Evolutionary conservation across 2,329 filamentous ascomycete species (phyloP).

Genomic region (Sarocladium brachiariae): DNA sequence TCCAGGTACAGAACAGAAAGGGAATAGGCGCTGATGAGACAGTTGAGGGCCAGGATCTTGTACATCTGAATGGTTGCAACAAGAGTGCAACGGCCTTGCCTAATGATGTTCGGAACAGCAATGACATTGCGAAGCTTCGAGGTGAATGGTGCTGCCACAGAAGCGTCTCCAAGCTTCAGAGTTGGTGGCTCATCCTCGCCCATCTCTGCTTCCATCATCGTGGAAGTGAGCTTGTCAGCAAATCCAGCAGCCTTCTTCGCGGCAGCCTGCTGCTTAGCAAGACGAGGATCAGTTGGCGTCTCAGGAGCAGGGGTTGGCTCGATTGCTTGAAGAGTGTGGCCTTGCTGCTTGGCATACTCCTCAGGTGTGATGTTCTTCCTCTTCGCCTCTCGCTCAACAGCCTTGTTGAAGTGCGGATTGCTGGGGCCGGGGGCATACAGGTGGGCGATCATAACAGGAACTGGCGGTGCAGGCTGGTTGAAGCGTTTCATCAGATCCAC

Average conservation of each 20-base stretch:
- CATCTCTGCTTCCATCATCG: constrained; percentile 85
- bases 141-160: constrained; percentile 93
- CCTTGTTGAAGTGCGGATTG: constrained; percentile 93
- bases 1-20: constrained; percentile 93
- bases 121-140: constrained; percentile 96
- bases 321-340: constrained; percentile 53
- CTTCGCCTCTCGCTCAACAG: constrained; percentile 77
- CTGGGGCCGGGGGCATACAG: constrained; percentile 83
- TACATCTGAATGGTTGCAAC: constrained; percentile 99
- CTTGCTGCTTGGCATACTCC: constrained; percentile 47
- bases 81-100: constrained; percentile 92
- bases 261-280: constrained; percentile 46
- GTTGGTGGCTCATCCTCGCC: constrained; percentile 87
- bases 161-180: constrained; percentile 95
- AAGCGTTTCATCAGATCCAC: constrained; percentile 85
- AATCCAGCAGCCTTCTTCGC: constrained; percentile 68
- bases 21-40: constrained; percentile 95
- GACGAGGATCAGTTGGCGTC: background rate
- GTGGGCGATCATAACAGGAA: constrained; percentile 88
- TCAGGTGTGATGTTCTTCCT: constrained; percentile 64
- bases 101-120: constrained; percentile 95
- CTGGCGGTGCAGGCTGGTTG: constrained; percentile 87
- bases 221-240: constrained; percentile 77
- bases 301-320: constrained; percentile 53
- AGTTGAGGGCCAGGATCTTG: constrained; percentile 97